These are phyloP conservation scores for Penicillium daleae DNA, from an alignment of 495 filamentous ascomycete species.

Conservation along the genomic window DNA sequence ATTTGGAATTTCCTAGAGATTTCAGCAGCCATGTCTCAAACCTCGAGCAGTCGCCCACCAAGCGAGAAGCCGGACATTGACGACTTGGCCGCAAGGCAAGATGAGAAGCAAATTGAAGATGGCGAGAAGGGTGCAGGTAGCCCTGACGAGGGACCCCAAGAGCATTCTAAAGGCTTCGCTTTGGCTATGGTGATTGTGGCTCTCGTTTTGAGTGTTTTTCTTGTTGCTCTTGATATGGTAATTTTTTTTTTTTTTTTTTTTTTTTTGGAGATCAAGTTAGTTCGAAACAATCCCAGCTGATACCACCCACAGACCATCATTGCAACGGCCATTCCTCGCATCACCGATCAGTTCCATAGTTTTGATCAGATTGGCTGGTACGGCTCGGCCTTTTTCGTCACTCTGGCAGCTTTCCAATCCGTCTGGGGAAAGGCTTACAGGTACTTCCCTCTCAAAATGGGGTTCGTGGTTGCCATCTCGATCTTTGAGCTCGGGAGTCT, in stretches of 20 bases:
- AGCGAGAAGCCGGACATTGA: neutral
- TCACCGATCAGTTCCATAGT: slow-evolving; percentile 70
- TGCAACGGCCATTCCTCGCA: slow-evolving; percentile 71
- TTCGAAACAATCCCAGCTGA: neutral
- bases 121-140: neutral
- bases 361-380: slow-evolving; percentile 70
- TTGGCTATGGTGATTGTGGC: slow-evolving; percentile 47
- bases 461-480: slow-evolving; percentile 61
- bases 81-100: neutral
- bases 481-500: slow-evolving; percentile 53
- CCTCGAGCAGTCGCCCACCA: neutral
- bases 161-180: slow-evolving; percentile 18
- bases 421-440: slow-evolving; percentile 38
- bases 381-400: slow-evolving; percentile 68
- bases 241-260: too few relatives aligned
- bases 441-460: slow-evolving; percentile 47
- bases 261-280: neutral
- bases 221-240: slow-evolving; percentile 48
- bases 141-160: neutral
- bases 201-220: slow-evolving; percentile 47
- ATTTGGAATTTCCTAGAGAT: neutral
- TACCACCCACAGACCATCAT: slow-evolving; percentile 56
- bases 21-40: neutral
- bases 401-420: slow-evolving; percentile 55
- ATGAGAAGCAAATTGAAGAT: neutral